phyloP scores from a whole-genome alignment of 768 basidiomycete genomes.

The Pleurotus cornucopiae region DNA sequence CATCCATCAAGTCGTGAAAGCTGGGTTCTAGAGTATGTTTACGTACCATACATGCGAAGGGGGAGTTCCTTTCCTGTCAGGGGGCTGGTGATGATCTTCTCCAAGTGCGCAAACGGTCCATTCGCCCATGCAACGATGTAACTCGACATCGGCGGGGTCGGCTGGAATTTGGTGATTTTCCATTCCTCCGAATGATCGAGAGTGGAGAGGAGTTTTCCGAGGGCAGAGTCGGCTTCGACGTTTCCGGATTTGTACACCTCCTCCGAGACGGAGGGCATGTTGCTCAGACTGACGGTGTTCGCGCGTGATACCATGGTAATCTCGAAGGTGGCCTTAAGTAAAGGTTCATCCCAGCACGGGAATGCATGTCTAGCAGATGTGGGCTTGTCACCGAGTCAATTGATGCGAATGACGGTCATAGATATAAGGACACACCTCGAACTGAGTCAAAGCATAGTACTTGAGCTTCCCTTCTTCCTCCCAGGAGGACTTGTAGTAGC shows the following conservation, averaged over 20 bases:
- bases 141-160: constrained; percentile 82
- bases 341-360: constrained; percentile 93
- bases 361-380: constrained; percentile 81
- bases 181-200: constrained; percentile 44
- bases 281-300: constrained; percentile 75
- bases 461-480: constrained; percentile 61
- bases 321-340: constrained; percentile 78
- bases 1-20: constrained; percentile 1
- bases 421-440: constrained; percentile 48
- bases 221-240: constrained; percentile 22
- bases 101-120: constrained; percentile 69
- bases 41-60: constrained; percentile 76
- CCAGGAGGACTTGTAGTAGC: constrained; percentile 73
- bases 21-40: background rate
- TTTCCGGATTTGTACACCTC: constrained; percentile 33
- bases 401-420: background rate
- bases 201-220: constrained; percentile 37
- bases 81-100: constrained; percentile 74
- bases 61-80: constrained; percentile 78
- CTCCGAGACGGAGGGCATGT: constrained; percentile 79
- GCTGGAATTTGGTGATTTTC: constrained; percentile 81
- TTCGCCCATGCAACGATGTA: constrained; percentile 90
- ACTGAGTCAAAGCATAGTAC: constrained; percentile 83
- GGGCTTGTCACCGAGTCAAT: constrained; percentile 41
- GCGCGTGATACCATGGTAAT: constrained; percentile 77